Base-by-base conservation (phyloP, 192 early-diverging fungal genomes). In the Oehlia diaphana region DNA sequence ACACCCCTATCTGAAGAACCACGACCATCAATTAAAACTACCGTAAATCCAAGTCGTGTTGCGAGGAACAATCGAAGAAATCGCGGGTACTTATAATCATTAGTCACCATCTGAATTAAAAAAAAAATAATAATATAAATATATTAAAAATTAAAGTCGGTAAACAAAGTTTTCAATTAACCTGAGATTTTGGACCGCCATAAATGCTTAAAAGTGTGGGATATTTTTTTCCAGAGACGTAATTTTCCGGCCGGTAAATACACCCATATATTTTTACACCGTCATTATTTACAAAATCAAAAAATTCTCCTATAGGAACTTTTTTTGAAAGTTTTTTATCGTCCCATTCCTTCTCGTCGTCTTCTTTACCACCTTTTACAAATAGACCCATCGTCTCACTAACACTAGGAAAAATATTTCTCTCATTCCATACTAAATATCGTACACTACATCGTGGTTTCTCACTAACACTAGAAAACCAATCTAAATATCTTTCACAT, bases 151-250 rank as follows among this genome's bases (percentile, higher is more conserved):
- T 26, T n/a, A 10, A 26, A 72, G 5, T 2, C 6, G 1, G 19
- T 50, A 13, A 49, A 72, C 23, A 44, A 23, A 19, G 9, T 47
- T 21, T 26, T 50, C 31, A 35, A 37, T 44, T 35, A 39, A 77
- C 76, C 42, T 93, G 92, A 61, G 90, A 89, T 77, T 91, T 86
- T 9, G 93, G 93, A 5, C 93, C 93, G 19, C 93, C 93, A 70
- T 94, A 94, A 16, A 93, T 87, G 33, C 87, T 84, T 39, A 93
- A 82, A 14, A 94, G 61, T 0, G 89, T 91, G 16, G 92, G 92
- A 74, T 92, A 90, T 65, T 83, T 86, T 39, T 85, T 79, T 3
- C 87, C 88, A 8, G 82, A 72, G 12, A 80, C 35, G 63, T 90
- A 89, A 63, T 85, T 81, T 0, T 79, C 47, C 0, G 91, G 91